Conservation (phyloP, 2,329 filamentous ascomycete species). For the Pseudogymnoascus sp. region DNA sequence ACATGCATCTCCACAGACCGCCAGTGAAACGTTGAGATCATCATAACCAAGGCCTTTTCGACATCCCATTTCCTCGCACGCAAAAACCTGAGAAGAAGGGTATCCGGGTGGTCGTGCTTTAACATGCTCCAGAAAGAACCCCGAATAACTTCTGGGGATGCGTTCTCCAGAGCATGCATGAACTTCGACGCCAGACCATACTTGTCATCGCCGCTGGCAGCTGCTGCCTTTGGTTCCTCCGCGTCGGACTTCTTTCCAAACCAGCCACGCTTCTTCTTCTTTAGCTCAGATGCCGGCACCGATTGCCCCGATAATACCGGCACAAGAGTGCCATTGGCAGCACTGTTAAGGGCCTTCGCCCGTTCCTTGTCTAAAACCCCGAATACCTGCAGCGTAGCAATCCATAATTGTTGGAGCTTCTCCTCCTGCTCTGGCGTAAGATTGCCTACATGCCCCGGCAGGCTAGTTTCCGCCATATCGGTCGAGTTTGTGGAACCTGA, state of each 20-base stretch:
- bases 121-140: conserved; percentile 86
- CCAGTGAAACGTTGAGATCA: conserved; percentile 93
- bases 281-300: conserved; percentile 41
- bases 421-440: conserved; percentile 83
- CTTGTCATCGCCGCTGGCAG: conserved; percentile 65
- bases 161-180: conserved; percentile 68
- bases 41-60: conserved; percentile 86
- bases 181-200: conserved; percentile 86
- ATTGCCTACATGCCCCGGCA: conserved; percentile 72
- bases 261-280: conserved; percentile 66
- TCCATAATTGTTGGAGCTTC: conserved; percentile 85
- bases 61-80: conserved; percentile 94
- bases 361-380: conserved; percentile 46
- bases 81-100: conserved; percentile 71
- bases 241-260: conserved; percentile 59
- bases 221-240: conserved; percentile 38
- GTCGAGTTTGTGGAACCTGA: conserved; percentile 11
- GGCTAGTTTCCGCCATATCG: conserved; percentile 38
- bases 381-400: conserved; percentile 66
- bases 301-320: conserved; percentile 18
- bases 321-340: conserved; percentile 16
- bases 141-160: conserved; percentile 71
- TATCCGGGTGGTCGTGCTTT: conserved; percentile 92
- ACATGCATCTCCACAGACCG: conserved; percentile 75
- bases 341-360: conserved; percentile 23